A percentile compares a stretch with the other conserved stretches of the same genome.
Evolutionary conservation across 768 basidiomycete species (phyloP).

Genomic region (Leccinum disarticulatum): DNA sequence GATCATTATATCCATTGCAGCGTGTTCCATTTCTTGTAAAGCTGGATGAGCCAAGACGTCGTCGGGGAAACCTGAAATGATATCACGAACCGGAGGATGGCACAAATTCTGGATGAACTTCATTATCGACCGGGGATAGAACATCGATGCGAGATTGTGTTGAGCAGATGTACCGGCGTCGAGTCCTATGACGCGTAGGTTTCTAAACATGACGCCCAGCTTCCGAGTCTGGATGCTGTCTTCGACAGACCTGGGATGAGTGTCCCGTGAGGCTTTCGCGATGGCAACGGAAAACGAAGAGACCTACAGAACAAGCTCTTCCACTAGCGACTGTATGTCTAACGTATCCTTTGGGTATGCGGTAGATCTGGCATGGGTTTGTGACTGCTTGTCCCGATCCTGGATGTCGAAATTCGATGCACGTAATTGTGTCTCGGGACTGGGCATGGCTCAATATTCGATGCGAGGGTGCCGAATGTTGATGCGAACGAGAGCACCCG

Average conservation of each 20-base stretch:
- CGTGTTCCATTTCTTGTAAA: too few relatives aligned
- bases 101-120: constrained; percentile 36
- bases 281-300: background rate
- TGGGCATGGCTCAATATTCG: too few relatives aligned
- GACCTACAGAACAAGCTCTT: background rate
- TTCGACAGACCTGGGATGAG: constrained; percentile 31
- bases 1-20: too few relatives aligned
- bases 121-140: constrained; percentile 27
- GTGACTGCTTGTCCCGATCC: too few relatives aligned
- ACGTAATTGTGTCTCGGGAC: too few relatives aligned
- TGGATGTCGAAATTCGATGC: too few relatives aligned
- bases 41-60: too few relatives aligned
- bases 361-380: too few relatives aligned
- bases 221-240: constrained; percentile 37
- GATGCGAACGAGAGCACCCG: too few relatives aligned
- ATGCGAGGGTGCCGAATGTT: too few relatives aligned
- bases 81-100: constrained; percentile 60
- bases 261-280: background rate
- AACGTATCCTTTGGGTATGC: too few relatives aligned
- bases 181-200: constrained; percentile 53
- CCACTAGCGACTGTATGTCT: too few relatives aligned
- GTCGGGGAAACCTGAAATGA: constrained; percentile 43
- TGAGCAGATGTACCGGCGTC: constrained; percentile 45
- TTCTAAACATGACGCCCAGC: constrained; percentile 50
- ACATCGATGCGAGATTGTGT: constrained; percentile 47